Evolutionary conservation across 371 early-diverging fungal species (phyloP).

Genomic region (Paraphysoderma sedebokerense): DNA sequence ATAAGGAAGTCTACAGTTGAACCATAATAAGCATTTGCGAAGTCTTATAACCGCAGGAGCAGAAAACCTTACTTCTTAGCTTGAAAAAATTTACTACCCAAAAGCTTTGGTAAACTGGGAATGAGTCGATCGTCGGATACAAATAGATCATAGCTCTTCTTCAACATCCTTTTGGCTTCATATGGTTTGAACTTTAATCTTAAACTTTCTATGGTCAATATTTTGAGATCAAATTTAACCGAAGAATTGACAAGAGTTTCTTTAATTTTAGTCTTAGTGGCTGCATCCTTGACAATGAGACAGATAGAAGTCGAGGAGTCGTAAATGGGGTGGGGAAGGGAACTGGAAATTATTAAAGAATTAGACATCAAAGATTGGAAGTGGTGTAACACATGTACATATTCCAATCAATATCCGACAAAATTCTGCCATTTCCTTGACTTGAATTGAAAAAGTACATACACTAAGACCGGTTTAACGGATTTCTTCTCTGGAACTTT

Average conservation of each 20-base stretch:
- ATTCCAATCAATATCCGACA: too few relatives aligned
- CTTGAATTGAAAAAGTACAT: too few relatives aligned
- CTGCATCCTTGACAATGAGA: constrained; percentile 6
- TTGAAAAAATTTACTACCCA: constrained; percentile 72
- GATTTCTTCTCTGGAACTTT: too few relatives aligned
- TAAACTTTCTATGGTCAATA: constrained; percentile 63
- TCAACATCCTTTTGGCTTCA: constrained; percentile 57
- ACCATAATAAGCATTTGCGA: too few relatives aligned
- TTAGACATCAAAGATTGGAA: too few relatives aligned
- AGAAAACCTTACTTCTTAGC: constrained; percentile 82
- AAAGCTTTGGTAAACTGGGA: constrained; percentile 46
- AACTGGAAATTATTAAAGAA: too few relatives aligned
- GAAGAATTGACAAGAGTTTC: not conserved
- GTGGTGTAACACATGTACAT: too few relatives aligned
- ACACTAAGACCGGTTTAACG: too few relatives aligned
- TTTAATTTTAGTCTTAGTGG: not conserved
- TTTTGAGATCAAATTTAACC: constrained; percentile 17
- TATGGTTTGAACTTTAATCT: constrained; percentile 48
- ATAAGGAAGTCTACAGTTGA: too few relatives aligned
- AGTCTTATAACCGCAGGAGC: too few relatives aligned
- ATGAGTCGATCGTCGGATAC: constrained; percentile 66
- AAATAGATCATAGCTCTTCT: constrained; percentile 60
- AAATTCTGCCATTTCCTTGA: too few relatives aligned
- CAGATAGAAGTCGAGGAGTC: not conserved
- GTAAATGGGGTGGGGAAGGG: too few relatives aligned